Evolutionary conservation across 2,329 filamentous ascomycete genomes (phyloP), one percentile per base, ranked within the genome.

Genomic region (Thelonectria blattea): DNA sequence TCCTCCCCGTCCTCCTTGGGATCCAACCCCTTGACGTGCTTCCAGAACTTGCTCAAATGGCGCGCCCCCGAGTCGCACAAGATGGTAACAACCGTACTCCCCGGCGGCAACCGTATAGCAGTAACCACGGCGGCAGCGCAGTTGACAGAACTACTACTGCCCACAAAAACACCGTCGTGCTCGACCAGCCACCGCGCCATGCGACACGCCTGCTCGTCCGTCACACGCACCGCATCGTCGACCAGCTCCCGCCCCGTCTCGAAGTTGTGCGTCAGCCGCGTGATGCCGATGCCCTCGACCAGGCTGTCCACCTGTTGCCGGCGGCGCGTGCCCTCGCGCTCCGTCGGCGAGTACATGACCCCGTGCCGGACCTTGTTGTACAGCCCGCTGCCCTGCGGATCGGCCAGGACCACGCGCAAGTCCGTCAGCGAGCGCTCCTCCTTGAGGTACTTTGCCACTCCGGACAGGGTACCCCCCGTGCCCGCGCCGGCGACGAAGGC

Each of bases 151-250:
- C 91, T 97, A 74, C 92, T 97, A 74, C 93, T 97, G 9, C 95
- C 96, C 42, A 93, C 83, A 71, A 99, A 99, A 54, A 99, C 88
- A 8, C 95, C 95, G 75, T 99, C 95, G 65, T 93, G 90, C 78
- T 98, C 93, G 9, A 97, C 94, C 42, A 99, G 79, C 92, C 93
- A 98, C 64, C 92, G 83, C n/a, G 94, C 95, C 95, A 99, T 99
- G 56, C 84, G 85, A 74, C 91, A 88, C 12, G 95, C 95, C 80
- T 99, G 93, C 51, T 88, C 86, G 75, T 99, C 96, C 3, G 87
- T 91, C 14, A 99, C 92, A 60, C 89, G 86, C 39, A 98, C 88
- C 3, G 95, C 94, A 77, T 97, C 93, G 74, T 97, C 92, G 54
- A 99, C 86, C 56, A 97, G 78, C 71, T 94, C 89, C 65, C 92